Base-by-base conservation (phyloP, 306 rosid species). In the Sphenostylis stenocarpa region DNA sequence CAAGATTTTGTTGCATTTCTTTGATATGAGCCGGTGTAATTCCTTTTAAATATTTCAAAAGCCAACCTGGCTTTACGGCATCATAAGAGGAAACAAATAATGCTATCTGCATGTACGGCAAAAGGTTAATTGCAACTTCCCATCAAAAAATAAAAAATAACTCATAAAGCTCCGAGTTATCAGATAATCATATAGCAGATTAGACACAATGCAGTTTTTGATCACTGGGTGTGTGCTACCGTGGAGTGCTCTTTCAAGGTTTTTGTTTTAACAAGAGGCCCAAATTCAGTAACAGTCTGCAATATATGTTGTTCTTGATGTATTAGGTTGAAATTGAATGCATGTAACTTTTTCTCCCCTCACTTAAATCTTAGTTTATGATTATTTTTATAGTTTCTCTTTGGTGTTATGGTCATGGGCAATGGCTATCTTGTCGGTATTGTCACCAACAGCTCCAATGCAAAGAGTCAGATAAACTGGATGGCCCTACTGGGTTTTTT, bases 51-150 rank as follows among this genome's bases (percentile, higher is more conserved):
- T 73, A 90, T 31, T 84, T 85, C 80, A 92, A 63, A 75, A 95
- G 92, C 96, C 96, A 95, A 4, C 92, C 93, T 13, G 91, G 80
- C 78, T 85, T 86, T 36, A 87, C 15, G 31, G 97, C 98, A 4
- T 92, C 97, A 51, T 80, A 45, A 39, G 97, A 89, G 17, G 98
- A 90, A 77, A 89, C 83, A 85, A 95, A 95, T 71, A 95, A 33
- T 34, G 88, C 81, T 34, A 85, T 81, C 88, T 85, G 88, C 83
- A 78, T 28, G 66, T 34, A 68, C 2, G 20, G 75, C 17, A 72
- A 79, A 61, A 49, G 4, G 39, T 17, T 39, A 64, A 28, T 20
- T 67, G 65, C 33, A 73, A 68, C 68, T 62, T 81, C 21, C 43
- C 38, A 48, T 44, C 45, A 24, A 56, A 73, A 71, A 85, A 69